Conservation (phyloP, 495 filamentous ascomycete species). For the Physcia stellaris region DNA sequence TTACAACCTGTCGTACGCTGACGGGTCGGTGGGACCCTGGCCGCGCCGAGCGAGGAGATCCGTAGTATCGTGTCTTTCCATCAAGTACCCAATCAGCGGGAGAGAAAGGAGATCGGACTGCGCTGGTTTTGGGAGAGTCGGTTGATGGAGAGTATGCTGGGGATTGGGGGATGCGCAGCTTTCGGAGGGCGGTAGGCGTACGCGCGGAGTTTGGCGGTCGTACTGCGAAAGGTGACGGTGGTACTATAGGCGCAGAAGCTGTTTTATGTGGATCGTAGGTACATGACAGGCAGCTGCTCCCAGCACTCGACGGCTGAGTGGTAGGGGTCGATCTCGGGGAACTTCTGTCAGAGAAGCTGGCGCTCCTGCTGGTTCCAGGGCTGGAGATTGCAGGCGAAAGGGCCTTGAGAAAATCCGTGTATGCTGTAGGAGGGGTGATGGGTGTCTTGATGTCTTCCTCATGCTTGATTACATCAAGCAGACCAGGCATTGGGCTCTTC, state of each 20-base stretch:
- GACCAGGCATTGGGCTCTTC: slow-evolving; percentile 21
- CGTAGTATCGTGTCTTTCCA: slow-evolving; percentile 23
- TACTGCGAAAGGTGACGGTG: slow-evolving; percentile 24
- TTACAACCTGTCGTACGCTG: slow-evolving; percentile 36
- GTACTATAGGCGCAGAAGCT: slow-evolving; percentile 21
- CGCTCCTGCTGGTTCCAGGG: slow-evolving; percentile 24
- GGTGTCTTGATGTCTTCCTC: slow-evolving; percentile 51
- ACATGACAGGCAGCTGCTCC: slow-evolving; percentile 21
- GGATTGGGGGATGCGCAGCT: slow-evolving; percentile 29
- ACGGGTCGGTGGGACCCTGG: slow-evolving; percentile 20
- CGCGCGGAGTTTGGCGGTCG: slow-evolving; percentile 17
- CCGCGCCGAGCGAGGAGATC: slow-evolving; percentile 17
- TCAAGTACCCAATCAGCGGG: slow-evolving; percentile 16
- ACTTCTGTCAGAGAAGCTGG: slow-evolving; percentile 22
- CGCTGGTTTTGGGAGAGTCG: slow-evolving; percentile 17
- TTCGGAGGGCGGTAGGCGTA: slow-evolving; percentile 20
- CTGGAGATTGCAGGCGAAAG: slow-evolving; percentile 51
- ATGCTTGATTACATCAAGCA: slow-evolving; percentile 31
- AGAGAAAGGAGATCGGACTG: slow-evolving; percentile 23
- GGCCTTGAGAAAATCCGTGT: slow-evolving; percentile 81
- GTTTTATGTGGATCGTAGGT: slow-evolving; percentile 12
- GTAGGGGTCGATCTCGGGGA: slow-evolving; percentile 23
- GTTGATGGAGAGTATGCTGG: slow-evolving; percentile 14
- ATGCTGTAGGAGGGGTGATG: slow-evolving; percentile 83
- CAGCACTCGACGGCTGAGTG: slow-evolving; percentile 28